A percentile compares a stretch with the other conserved stretches of the same genome.
phyloP scores from a whole-genome alignment of 805 yeast species.

The Metschnikowia colocasiae region DNA sequence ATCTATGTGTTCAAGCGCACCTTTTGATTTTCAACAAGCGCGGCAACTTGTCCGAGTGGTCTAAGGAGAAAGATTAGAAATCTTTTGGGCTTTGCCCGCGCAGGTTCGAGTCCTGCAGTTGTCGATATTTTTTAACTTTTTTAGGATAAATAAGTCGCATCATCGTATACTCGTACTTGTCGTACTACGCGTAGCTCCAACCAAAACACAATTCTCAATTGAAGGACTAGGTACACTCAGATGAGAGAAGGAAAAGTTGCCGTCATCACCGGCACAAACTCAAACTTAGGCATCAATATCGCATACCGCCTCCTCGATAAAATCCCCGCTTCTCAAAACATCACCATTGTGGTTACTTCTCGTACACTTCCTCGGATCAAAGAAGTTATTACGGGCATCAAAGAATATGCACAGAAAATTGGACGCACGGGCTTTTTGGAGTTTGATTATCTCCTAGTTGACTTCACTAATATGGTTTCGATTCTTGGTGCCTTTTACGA shows the following conservation, averaged over 20 bases:
- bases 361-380: slow-evolving; percentile 83
- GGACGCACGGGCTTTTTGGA: slow-evolving; percentile 58
- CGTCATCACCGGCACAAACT: slow-evolving; percentile 41
- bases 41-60: slow-evolving; percentile 69
- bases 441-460: slow-evolving; percentile 86
- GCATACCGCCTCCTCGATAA: slow-evolving; percentile 74
- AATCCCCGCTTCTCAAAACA: slow-evolving; percentile 46
- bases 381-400: slow-evolving; percentile 54
- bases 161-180: not conserved
- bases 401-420: slow-evolving; percentile 32
- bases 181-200: not conserved
- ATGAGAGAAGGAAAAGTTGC: slow-evolving; percentile 32
- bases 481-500: slow-evolving; percentile 72
- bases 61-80: slow-evolving; percentile 76
- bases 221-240: not conserved
- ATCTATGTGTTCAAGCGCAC: no score
- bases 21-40: no score
- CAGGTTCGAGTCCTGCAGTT: slow-evolving; percentile 77
- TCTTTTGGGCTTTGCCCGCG: slow-evolving; percentile 76
- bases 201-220: not conserved
- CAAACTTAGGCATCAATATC: slow-evolving; percentile 79
- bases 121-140: slow-evolving; percentile 43
- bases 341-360: slow-evolving; percentile 85
- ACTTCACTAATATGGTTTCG: slow-evolving; percentile 86
- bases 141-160: slow-evolving; percentile 8